These are phyloP conservation scores for Diaporthe citri DNA, from an alignment of 2,329 filamentous ascomycete genomes.

Conservation along the genomic window DNA sequence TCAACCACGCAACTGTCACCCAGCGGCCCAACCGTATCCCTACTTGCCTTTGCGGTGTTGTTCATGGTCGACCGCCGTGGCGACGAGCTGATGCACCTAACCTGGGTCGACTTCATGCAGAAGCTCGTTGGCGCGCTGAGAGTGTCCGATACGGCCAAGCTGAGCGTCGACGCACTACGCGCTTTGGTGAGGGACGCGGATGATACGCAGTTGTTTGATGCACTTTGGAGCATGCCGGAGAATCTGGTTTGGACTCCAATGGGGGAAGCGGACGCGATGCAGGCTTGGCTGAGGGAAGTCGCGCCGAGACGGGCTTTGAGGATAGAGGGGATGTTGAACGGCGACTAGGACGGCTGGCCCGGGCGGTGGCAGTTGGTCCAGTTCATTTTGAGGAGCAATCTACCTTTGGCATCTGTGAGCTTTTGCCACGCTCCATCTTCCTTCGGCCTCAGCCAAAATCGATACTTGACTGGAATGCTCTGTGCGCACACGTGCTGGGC, in stretches of 20 bases:
- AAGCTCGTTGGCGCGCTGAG: constrained; percentile 62
- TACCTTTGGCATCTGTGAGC: not conserved
- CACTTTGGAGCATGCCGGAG: constrained; percentile 59
- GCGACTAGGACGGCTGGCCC: constrained; percentile 6
- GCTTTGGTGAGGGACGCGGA: constrained; percentile 56
- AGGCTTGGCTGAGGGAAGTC: constrained; percentile 58
- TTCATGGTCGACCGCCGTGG: constrained; percentile 61
- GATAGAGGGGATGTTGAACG: constrained; percentile 39
- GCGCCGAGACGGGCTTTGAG: constrained; percentile 47
- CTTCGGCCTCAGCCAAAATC: not conserved
- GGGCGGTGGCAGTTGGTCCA: not conserved
- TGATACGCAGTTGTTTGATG: constrained; percentile 54
- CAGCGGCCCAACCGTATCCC: constrained; percentile 43
- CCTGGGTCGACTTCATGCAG: constrained; percentile 67
- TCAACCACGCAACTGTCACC: constrained; percentile 49
- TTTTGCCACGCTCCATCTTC: not conserved
- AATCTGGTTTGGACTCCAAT: constrained; percentile 56
- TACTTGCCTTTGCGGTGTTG: constrained; percentile 65
- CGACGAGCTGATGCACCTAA: constrained; percentile 64
- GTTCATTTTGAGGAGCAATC: not conserved
- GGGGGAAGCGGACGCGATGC: constrained; percentile 63
- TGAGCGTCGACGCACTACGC: constrained; percentile 52
- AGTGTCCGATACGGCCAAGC: constrained; percentile 49
- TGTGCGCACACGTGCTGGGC: not conserved
- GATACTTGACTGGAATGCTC: not conserved